phyloP scores from a whole-genome alignment of 768 basidiomycete genomes.

The Suillus decipiens region DNA sequence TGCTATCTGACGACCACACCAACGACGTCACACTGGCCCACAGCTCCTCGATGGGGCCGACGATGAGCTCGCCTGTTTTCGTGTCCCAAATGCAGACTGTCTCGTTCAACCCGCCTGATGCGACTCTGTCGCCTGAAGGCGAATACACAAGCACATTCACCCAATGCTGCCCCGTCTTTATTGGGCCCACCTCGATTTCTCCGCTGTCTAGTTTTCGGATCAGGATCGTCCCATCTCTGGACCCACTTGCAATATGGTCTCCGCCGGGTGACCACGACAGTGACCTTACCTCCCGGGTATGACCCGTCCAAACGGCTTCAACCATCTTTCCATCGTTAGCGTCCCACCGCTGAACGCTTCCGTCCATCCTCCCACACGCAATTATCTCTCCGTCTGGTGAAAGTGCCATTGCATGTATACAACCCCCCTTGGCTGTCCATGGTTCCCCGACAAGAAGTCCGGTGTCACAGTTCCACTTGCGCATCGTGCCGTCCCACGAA shows the following conservation, averaged over 20 bases:
- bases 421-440: background rate
- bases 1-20: background rate
- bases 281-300: background rate
- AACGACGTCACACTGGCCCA: background rate
- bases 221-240: background rate
- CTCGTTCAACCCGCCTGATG: background rate
- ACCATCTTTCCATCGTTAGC: background rate
- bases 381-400: background rate
- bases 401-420: background rate
- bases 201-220: background rate
- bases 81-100: background rate
- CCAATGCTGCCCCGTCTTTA: background rate
- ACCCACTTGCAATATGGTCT: background rate
- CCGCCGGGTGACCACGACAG: background rate
- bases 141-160: background rate
- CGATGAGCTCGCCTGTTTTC: background rate
- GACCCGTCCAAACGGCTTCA: background rate
- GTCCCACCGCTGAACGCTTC: background rate
- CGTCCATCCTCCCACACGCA: background rate
- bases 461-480: background rate
- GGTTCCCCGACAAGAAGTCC: background rate
- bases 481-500: background rate
- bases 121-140: background rate
- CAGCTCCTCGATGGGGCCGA: conserved; percentile 1
- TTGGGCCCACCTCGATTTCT: background rate